Evolutionary conservation across 768 basidiomycete genomes (phyloP).

Genomic region (Pisolithus sp.): DNA sequence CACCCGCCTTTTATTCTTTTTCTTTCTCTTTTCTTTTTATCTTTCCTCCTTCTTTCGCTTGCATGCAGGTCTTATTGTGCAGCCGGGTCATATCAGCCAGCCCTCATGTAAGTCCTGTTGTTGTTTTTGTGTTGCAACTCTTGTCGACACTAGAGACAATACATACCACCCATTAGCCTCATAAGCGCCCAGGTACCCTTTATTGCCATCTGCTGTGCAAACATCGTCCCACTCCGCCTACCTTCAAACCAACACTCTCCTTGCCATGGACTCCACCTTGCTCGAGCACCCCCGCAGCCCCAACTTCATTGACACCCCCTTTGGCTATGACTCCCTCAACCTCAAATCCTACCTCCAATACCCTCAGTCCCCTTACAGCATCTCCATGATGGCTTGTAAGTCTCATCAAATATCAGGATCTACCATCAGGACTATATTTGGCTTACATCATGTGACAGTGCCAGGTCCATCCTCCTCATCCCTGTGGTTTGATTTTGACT

Average conservation of each 20-base stretch:
- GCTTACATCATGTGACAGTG: conserved; percentile 31
- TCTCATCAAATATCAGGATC: conserved; percentile 11
- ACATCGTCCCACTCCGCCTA: conserved; percentile 18
- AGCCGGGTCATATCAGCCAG: conserved; percentile 24
- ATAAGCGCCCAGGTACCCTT: conserved; percentile 25
- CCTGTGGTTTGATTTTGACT: conserved; percentile 58
- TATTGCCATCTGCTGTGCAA: conserved; percentile 42
- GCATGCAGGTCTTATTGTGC: conserved; percentile 29
- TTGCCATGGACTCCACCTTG: conserved; percentile 42
- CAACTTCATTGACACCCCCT: conserved; percentile 44
- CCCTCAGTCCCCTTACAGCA: conserved; percentile 58
- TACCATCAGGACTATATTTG: not conserved
- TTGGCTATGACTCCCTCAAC: conserved; percentile 40
- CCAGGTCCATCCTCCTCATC: conserved; percentile 47
- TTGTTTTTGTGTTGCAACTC: not conserved
- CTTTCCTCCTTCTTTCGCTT: conserved; percentile 19
- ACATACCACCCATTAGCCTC: conserved; percentile 10
- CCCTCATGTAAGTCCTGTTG: conserved; percentile 25
- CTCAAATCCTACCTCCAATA: conserved; percentile 61
- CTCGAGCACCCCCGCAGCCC: conserved; percentile 47
- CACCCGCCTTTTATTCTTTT: conserved; percentile 28
- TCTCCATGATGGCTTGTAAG: conserved; percentile 57
- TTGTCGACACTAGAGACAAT: not conserved
- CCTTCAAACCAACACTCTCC: conserved; percentile 8
- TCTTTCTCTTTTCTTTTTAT: conserved; percentile 7